Conservation (phyloP, 2,329 filamentous ascomycete genomes). For the Didymella sp. region DNA sequence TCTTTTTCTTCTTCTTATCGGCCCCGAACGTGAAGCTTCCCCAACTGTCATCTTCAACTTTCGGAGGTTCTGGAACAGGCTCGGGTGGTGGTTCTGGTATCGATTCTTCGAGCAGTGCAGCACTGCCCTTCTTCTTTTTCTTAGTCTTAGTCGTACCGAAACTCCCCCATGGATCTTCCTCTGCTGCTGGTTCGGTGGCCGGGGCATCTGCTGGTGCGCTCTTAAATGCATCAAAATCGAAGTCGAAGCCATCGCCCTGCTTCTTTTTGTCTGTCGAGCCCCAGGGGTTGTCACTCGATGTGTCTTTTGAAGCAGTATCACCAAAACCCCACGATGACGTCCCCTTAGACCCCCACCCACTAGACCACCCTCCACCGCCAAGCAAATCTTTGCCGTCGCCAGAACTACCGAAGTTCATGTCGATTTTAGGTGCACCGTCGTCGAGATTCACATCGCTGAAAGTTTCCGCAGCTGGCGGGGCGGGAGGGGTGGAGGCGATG, state of each 20-base stretch:
- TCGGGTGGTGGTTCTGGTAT: constrained; percentile 41
- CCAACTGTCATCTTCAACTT: constrained; percentile 41
- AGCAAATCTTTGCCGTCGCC: constrained; percentile 32
- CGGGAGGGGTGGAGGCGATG: constrained; percentile 41
- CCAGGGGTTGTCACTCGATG: constrained; percentile 44
- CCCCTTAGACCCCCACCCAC: constrained; percentile 34
- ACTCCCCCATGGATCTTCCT: constrained; percentile 45
- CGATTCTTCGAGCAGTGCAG: constrained; percentile 18
- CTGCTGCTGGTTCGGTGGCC: constrained; percentile 32
- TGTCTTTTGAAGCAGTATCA: constrained; percentile 40
- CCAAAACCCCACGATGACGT: constrained; percentile 37
- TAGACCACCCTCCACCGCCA: constrained; percentile 31
- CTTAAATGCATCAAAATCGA: constrained; percentile 47
- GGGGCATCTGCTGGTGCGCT: constrained; percentile 17
- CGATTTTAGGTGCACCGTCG: constrained; percentile 56
- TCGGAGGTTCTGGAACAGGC: constrained; percentile 23
- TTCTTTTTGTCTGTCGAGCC: constrained; percentile 46
- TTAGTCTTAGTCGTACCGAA: constrained; percentile 54
- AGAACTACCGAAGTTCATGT: constrained; percentile 54
- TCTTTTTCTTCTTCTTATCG: constrained; percentile 45
- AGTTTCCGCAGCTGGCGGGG: constrained; percentile 45
- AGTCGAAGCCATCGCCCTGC: constrained; percentile 44
- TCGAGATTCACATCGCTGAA: constrained; percentile 57
- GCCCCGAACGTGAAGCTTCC: constrained; percentile 31
- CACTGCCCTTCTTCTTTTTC: constrained; percentile 48